Evolutionary conservation across 441 rosid genomes (phyloP), one percentile per base, ranked within the genome.

Genomic region (Geranium incanum): DNA sequence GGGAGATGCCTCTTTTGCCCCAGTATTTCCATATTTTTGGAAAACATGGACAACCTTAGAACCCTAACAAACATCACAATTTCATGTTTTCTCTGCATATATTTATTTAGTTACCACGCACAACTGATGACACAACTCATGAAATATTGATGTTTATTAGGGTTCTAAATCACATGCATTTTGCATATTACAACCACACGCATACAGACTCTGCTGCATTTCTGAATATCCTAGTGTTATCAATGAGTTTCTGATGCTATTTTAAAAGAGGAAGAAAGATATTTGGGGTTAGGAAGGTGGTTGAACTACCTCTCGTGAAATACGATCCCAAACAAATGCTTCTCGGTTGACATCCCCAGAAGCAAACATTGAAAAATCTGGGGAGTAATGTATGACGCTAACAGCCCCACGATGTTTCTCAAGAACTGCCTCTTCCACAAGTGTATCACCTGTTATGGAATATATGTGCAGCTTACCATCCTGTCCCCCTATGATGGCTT

Each of bases 381-480:
- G 97, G 38, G 99, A 94, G 82, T 92, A 92, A 21, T 79, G 82
- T 77, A 94, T 87, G 76, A 85, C 92, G 66, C 84, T 86, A 80
- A 94, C 77, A 74, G 99, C 92, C 68, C 94, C 99, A 18, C 93
- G 91, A 78, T 92, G 99, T 69, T 81, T 94, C 86, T 90, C 97
- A 65, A 90, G 89, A 69, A 88, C 87, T 72, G 88, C 88, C 71
- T 86, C 92, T 82, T 92, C 97, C 0, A 78, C 72, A 66, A 94
- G 89, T 1, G 94, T 81, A 77, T 90, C 95, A 12, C 97, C 97
- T 0, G 45, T 74, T 6, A 90, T 68, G 68, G 90, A 84, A 79
- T 88, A 94, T 70, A 92, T 55, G 75, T 76, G 95, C 81, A 94
- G 81, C 81, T 90, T 94, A 45, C 99, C 97, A 15, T 92, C 89